Conservation (phyloP, 2,329 filamentous ascomycete genomes). For the Dactylellina leptospora region DNA sequence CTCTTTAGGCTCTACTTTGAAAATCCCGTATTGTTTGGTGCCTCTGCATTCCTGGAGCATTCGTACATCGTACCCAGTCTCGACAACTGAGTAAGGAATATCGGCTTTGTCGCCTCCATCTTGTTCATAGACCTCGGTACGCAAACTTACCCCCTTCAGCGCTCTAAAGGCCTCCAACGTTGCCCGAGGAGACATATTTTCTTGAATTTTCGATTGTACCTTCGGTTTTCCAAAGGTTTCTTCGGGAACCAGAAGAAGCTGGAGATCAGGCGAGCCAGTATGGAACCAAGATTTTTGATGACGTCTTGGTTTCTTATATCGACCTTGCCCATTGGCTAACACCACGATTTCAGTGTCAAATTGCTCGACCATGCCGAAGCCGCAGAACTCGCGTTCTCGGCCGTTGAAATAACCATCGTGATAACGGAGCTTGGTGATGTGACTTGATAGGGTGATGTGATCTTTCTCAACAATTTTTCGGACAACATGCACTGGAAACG, state of each 20-base stretch:
- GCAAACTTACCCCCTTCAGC: not conserved
- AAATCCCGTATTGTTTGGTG: no score
- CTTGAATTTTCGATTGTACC: not conserved
- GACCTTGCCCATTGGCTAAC: no score
- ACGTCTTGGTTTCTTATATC: no score
- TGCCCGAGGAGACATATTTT: not conserved
- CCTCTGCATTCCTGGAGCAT: not conserved
- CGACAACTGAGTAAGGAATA: not conserved
- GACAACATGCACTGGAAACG: not conserved
- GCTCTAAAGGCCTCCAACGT: not conserved
- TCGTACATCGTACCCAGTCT: not conserved
- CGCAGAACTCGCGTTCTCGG: conserved; percentile 49
- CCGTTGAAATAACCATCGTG: conserved; percentile 52
- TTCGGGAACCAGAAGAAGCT: no score
- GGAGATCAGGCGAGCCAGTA: not conserved
- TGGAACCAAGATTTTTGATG: not conserved
- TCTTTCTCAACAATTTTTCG: not conserved
- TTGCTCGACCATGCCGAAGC: conserved; percentile 45
- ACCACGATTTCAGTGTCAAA: no score
- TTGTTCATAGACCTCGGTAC: not conserved
- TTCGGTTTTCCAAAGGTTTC: no score
- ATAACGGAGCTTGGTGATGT: conserved; percentile 14
- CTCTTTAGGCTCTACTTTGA: no score
- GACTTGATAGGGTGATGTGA: not conserved
- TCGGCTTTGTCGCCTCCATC: not conserved